phyloP scores from a whole-genome alignment of 2,329 filamentous ascomycete species.

The Arthrobotrys iridis region DNA sequence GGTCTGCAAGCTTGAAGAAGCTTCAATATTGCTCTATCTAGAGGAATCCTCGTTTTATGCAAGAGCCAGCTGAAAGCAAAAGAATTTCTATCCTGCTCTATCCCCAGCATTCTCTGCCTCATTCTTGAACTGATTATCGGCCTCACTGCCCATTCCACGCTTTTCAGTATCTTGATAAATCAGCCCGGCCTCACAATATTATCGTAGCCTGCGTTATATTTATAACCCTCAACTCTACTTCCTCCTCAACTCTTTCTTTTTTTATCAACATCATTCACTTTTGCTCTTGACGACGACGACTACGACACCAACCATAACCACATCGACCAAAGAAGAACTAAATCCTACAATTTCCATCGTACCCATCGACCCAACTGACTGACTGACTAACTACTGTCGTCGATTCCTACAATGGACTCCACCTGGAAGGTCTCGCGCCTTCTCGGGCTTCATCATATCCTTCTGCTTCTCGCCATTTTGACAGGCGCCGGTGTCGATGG shows the following conservation, averaged over 20 bases:
- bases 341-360: background rate
- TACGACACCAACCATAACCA: background rate
- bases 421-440: conserved; percentile 28
- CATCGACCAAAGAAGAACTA: background rate
- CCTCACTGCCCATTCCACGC: background rate
- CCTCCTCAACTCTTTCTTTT: background rate
- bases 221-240: background rate
- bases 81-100: conserved; percentile 11
- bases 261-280: background rate
- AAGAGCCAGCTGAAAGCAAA: background rate
- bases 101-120: conserved; percentile 28
- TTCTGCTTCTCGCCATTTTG: conserved; percentile 24
- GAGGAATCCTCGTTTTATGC: background rate
- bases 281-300: too few species aligned
- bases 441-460: conserved; percentile 27
- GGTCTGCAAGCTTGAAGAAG: conserved; percentile 6
- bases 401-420: conserved; percentile 21
- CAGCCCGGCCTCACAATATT: background rate
- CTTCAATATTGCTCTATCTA: conserved; percentile 13
- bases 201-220: background rate
- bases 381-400: too few species aligned
- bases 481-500: conserved; percentile 31
- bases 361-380: background rate
- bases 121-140: conserved; percentile 23
- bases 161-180: too few species aligned